Conservation (phyloP, 306 rosid genomes). For the Luffa acutangula region DNA sequence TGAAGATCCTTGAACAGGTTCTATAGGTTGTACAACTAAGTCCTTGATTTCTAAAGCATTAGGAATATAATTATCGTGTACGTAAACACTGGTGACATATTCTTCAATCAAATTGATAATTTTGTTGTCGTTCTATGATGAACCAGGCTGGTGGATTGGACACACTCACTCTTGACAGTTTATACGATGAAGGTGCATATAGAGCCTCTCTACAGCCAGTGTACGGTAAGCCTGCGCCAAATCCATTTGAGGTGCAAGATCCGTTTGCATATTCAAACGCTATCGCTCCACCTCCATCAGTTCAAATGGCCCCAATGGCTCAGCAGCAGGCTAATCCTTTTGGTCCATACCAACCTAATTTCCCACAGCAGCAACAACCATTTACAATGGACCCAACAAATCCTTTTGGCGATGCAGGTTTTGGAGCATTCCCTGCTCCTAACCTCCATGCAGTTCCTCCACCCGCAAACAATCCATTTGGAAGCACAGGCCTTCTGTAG, state of each 20-base stretch:
- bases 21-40: not conserved
- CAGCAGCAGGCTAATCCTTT: slow-evolving; percentile 83
- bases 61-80: not conserved
- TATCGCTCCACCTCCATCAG: slow-evolving; percentile 48
- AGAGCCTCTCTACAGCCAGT: slow-evolving; percentile 82
- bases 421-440: slow-evolving; percentile 49
- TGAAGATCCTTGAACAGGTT: not conserved
- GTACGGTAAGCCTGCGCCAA: slow-evolving; percentile 84
- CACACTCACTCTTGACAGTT: slow-evolving; percentile 74
- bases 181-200: slow-evolving; percentile 81
- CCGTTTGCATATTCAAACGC: slow-evolving; percentile 65
- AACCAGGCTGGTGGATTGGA: slow-evolving; percentile 96
- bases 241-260: slow-evolving; percentile 88
- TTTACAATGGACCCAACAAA: slow-evolving; percentile 61
- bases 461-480: slow-evolving; percentile 78
- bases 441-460: slow-evolving; percentile 45
- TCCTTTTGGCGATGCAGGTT: slow-evolving; percentile 85
- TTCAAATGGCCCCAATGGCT: slow-evolving; percentile 65
- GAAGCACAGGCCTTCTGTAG: slow-evolving; percentile 76
- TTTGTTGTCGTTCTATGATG: slow-evolving; percentile 3
- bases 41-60: not conserved
- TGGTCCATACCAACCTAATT: slow-evolving; percentile 63
- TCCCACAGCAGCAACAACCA: slow-evolving; percentile 46
- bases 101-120: not conserved
- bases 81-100: not conserved